Base-by-base conservation (phyloP, 1,284 basidiomycete species). In the Mycosarcoma maydis region DNA sequence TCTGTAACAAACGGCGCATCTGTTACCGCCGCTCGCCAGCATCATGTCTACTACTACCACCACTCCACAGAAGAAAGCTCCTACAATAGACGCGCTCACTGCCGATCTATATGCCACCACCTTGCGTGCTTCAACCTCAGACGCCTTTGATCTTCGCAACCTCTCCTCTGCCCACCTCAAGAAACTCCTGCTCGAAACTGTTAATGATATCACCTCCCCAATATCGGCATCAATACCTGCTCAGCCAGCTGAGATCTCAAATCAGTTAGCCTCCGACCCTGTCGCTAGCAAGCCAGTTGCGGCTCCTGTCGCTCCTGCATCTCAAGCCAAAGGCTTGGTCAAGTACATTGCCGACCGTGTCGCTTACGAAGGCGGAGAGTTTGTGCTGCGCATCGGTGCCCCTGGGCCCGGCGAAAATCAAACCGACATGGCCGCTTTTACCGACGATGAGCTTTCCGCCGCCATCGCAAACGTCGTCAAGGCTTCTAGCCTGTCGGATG, bases 21-120 rank as follows among this genome's bases (percentile, higher is more conserved):
- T n/a, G n/a, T n/a, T n/a, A n/a, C n/a, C n/a, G n/a, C n/a, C n/a
- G n/a, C n/a, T n/a, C n/a, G 27, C 23, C 42, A 16, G 20, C 36
- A 48, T 7, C 56, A 60, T 60, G 51, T 66, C 61, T n/a, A 38
- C 58, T 13, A 29, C 37, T 19, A 30, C 41, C 9, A 16, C 58
- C 29, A 37, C 58, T 14, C 19, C 55, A 40, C 47, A 60, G 39
- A 72, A 68, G 20, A 68, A 64, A 52, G 54, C 20, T 3, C 56
- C 64, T 1, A 66, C 68, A 54, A 64, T 76, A 58, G 73, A 76
- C 44, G 57, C 61, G n/a, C 65, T 76, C 22, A 72, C 73, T 5
- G 54, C 68, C 17, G 47, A 67, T 26, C 50, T 73, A 6, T 40
- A 65, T 34, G 41, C 54, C 16, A 54, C 43, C 39, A 39, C 39